A percentile compares a stretch with the other conserved stretches of the same genome.
Evolutionary conservation across 2,329 filamentous ascomycete genomes (phyloP).

Genomic region (Tolypocladium tropicale): DNA sequence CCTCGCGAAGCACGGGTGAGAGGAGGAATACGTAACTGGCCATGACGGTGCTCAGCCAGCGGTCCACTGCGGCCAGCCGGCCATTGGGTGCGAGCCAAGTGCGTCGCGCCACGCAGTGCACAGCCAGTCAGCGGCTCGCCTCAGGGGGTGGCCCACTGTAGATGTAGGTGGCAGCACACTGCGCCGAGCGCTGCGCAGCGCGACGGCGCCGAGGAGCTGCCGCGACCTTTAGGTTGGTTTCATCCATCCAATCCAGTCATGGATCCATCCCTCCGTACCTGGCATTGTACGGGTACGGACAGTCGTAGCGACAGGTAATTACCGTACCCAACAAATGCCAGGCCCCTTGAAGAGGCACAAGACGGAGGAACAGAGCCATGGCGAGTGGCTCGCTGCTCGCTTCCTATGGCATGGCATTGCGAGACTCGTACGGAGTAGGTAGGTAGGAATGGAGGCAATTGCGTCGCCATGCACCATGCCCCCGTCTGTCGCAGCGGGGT

Average conservation of each 20-base stretch:
- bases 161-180: too few relatives aligned
- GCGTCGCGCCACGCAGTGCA: background rate
- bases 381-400: background rate
- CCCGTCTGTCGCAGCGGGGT: background rate
- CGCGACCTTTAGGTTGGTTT: background rate
- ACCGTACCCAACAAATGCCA: too few relatives aligned
- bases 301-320: too few relatives aligned
- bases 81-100: background rate
- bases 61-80: background rate
- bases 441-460: too few relatives aligned
- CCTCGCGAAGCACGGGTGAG: background rate
- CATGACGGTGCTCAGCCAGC: background rate
- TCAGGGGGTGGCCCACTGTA: background rate
- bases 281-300: too few relatives aligned
- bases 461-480: background rate
- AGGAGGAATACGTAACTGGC: background rate
- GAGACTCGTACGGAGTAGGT: too few relatives aligned
- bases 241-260: background rate
- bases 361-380: background rate
- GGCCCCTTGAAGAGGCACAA: too few relatives aligned
- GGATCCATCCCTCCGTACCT: too few relatives aligned
- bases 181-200: too few relatives aligned
- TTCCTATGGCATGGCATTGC: too few relatives aligned
- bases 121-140: background rate
- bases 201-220: background rate